These are phyloP conservation scores for Spathaspora hagerdaliae DNA, from an alignment of 805 yeast species.

Conservation along the genomic window DNA sequence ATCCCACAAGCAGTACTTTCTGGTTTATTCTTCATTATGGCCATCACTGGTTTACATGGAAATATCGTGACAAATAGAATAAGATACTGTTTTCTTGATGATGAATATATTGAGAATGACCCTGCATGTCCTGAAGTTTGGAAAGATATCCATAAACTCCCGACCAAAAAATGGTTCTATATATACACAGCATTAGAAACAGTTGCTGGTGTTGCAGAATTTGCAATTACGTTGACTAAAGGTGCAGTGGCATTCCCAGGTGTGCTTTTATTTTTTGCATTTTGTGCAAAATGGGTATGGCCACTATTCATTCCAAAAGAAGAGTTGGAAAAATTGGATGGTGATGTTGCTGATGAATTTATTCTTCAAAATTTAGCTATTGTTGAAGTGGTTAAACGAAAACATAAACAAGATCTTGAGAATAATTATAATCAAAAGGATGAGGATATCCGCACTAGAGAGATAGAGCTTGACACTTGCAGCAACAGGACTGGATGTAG, in stretches of 20 bases:
- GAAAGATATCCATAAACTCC: slow-evolving; percentile 24
- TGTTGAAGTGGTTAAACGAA: slow-evolving; percentile 8
- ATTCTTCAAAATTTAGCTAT: slow-evolving; percentile 44
- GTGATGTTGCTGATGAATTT: slow-evolving; percentile 54
- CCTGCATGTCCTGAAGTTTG: slow-evolving; percentile 34
- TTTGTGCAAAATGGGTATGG: slow-evolving; percentile 57
- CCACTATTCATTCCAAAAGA: slow-evolving; percentile 57
- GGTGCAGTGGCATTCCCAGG: slow-evolving; percentile 97
- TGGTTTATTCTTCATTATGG: slow-evolving; percentile 93
- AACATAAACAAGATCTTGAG: background rate
- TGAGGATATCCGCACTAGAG: slow-evolving; percentile 1
- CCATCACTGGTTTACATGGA: slow-evolving; percentile 67
- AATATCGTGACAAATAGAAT: slow-evolving; percentile 64
- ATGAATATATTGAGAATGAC: slow-evolving; percentile 29
- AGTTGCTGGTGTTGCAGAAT: slow-evolving; percentile 72
- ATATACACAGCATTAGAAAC: slow-evolving; percentile 57
- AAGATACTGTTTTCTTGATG: slow-evolving; percentile 60
- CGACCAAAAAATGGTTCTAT: slow-evolving; percentile 44
- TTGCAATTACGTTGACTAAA: slow-evolving; percentile 77
- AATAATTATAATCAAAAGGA: slow-evolving; percentile 1
- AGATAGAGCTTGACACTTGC: background rate
- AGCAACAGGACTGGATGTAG: background rate
- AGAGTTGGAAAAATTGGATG: slow-evolving; percentile 64
- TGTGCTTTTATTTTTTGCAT: slow-evolving; percentile 66
- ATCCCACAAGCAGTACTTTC: slow-evolving; percentile 93